A percentile compares a stretch with the other conserved stretches of the same genome.
Conservation (phyloP, 2,329 filamentous ascomycete genomes). For the Cordyceps cicadae region DNA sequence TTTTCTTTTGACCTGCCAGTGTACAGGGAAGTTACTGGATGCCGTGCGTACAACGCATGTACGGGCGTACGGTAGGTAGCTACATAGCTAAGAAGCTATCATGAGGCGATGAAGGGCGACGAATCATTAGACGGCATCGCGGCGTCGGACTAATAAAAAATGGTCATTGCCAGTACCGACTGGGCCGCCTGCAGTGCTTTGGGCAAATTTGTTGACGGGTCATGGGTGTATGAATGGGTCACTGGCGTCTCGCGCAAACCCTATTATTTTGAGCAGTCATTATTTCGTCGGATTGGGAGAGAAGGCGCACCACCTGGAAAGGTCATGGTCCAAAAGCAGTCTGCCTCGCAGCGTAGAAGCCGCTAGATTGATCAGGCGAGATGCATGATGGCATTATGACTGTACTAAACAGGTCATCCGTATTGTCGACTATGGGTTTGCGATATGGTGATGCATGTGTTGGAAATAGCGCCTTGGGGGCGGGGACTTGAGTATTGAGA, state of each 20-base stretch:
- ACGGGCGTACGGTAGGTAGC: too few relatives aligned
- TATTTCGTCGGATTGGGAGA: neutral
- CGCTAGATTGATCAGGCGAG: neutral
- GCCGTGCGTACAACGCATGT: too few relatives aligned
- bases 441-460: neutral
- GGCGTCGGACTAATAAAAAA: neutral
- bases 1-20: too few relatives aligned
- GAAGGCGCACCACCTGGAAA: neutral
- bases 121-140: neutral
- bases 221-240: constrained; percentile 6
- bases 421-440: neutral
- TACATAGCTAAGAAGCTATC: neutral
- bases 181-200: neutral
- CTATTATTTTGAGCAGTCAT: constrained; percentile 2
- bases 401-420: neutral
- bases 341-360: neutral
- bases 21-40: too few relatives aligned
- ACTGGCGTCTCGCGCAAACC: constrained; percentile 6
- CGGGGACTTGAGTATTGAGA: neutral
- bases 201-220: neutral
- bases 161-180: neutral
- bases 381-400: constrained; percentile 6
- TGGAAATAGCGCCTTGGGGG: neutral
- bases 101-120: neutral
- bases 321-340: neutral